Conservation (phyloP, 2,329 filamentous ascomycete species). For the Nemania sp. region DNA sequence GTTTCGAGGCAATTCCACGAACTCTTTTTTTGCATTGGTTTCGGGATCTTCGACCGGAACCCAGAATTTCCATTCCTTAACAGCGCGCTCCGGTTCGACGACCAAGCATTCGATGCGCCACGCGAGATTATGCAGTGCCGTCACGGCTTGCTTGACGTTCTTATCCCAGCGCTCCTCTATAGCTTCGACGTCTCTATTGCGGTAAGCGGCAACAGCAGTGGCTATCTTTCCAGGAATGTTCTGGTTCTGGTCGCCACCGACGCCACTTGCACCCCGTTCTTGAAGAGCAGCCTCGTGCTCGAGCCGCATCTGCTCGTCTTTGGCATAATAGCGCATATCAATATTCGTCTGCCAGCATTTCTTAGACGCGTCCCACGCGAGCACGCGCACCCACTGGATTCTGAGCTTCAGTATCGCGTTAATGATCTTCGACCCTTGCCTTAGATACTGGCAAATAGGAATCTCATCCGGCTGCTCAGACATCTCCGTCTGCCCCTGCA, state of each 20-base stretch:
- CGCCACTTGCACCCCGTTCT: background rate
- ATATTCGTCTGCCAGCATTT: constrained; percentile 25
- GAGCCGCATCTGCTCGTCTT: constrained; percentile 19
- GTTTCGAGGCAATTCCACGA: constrained; percentile 7
- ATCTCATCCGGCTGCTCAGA: constrained; percentile 28
- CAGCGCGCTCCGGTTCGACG: constrained; percentile 21
- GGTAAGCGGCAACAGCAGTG: background rate
- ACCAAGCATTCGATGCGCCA: constrained; percentile 32
- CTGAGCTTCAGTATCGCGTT: constrained; percentile 40
- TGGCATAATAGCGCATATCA: constrained; percentile 30
- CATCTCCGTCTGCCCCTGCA: constrained; percentile 13
- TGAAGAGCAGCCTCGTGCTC: background rate
- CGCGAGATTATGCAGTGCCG: constrained; percentile 23
- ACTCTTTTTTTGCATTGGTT: background rate
- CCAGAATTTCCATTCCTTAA: constrained; percentile 29
- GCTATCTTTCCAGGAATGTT: background rate
- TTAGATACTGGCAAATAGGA: constrained; percentile 45
- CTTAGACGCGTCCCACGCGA: constrained; percentile 36
- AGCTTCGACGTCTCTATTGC: constrained; percentile 19
- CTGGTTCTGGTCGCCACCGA: background rate
- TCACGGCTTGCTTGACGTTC: constrained; percentile 6
- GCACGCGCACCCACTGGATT: constrained; percentile 43
- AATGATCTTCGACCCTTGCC: constrained; percentile 33
- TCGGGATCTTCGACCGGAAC: background rate
- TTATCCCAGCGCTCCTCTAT: constrained; percentile 14